Conservation (phyloP, 257 asterid genomes). For the Paraleonurus japonicus region DNA sequence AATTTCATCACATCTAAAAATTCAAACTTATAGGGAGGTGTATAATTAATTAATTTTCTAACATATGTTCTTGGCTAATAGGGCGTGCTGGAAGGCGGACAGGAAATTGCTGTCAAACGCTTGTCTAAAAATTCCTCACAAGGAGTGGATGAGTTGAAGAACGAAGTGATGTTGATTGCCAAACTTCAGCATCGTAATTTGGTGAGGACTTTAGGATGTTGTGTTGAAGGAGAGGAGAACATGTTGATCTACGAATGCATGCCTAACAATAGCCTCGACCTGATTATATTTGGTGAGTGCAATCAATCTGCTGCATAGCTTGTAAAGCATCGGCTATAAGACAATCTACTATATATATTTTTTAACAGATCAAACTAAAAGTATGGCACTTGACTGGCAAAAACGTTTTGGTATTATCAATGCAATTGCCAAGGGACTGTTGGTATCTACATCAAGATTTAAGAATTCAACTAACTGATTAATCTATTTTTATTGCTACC, state of each 20-base stretch:
- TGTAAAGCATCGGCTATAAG: too few species aligned
- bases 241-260: not conserved
- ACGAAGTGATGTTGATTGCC: slow-evolving; percentile 5
- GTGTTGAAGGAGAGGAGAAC: not conserved
- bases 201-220: not conserved
- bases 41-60: too few species aligned
- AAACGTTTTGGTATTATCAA: not conserved
- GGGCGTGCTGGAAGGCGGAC: slow-evolving; percentile 3
- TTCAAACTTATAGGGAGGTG: too few species aligned
- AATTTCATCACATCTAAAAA: too few species aligned
- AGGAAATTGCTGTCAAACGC: not conserved
- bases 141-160: not conserved
- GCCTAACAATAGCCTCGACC: slow-evolving; percentile 1
- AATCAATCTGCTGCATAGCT: too few species aligned
- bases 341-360: not conserved
- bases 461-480: not conserved
- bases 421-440: not conserved
- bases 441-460: not conserved
- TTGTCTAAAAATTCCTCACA: not conserved
- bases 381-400: not conserved
- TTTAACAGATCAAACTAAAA: not conserved
- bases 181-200: slow-evolving; percentile 6
- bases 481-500: not conserved
- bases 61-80: not conserved
- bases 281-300: not conserved